A percentile compares a stretch with the other conserved stretches of the same genome.
Conservation (phyloP, 208 protist species). For the Phytomonas sp. region DNA sequence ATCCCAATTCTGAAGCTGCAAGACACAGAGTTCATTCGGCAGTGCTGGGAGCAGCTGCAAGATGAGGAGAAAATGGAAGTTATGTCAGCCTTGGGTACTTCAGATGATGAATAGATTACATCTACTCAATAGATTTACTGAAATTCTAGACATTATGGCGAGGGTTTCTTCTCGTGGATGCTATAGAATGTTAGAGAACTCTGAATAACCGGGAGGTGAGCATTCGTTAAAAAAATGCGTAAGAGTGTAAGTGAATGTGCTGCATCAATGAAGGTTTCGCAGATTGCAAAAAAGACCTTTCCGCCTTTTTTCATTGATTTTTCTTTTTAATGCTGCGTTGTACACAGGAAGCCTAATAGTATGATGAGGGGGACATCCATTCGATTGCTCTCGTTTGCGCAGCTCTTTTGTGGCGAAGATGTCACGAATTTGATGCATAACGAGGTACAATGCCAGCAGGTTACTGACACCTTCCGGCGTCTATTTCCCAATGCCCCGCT, state of each 20-base stretch:
- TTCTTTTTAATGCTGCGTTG: slow-evolving; percentile 14
- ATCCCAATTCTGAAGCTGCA: slow-evolving; percentile 71
- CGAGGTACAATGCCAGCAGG: background rate
- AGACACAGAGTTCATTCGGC: slow-evolving; percentile 73
- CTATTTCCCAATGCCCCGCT: slow-evolving; percentile 31
- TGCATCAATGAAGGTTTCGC: background rate
- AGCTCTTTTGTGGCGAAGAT: slow-evolving; percentile 37
- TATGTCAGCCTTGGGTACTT: slow-evolving; percentile 51
- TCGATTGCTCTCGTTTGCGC: slow-evolving; percentile 48
- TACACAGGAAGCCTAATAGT: background rate
- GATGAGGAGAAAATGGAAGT: slow-evolving; percentile 81
- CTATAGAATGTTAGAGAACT: background rate
- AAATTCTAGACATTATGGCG: slow-evolving; percentile 8
- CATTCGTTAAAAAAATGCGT: background rate
- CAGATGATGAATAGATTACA: slow-evolving; percentile 16
- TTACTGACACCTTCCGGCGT: slow-evolving; percentile 2
- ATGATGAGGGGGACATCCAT: slow-evolving; percentile 20
- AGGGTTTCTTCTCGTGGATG: background rate
- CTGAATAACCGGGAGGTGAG: background rate
- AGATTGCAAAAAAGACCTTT: slow-evolving; percentile 9
- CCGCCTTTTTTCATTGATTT: slow-evolving; percentile 11
- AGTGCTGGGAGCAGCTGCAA: slow-evolving; percentile 75
- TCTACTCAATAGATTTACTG: slow-evolving; percentile 11
- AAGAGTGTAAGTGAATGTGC: background rate
- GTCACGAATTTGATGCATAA: slow-evolving; percentile 2